Conservation (phyloP, 164 flowering plant genomes). For the Magnolia changhungtana region DNA sequence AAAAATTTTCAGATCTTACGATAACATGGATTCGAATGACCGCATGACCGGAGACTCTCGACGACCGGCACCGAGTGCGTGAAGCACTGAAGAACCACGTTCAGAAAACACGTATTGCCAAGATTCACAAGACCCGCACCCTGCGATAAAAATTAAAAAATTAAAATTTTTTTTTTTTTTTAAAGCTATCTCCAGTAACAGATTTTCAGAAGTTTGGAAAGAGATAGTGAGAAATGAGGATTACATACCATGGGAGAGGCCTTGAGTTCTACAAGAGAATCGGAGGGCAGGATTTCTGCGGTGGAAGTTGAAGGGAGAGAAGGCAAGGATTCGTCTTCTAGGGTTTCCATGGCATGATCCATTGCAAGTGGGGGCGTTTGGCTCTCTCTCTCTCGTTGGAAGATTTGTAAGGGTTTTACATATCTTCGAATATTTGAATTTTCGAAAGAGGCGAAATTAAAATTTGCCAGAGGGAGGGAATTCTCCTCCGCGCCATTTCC, state of each 20-base stretch:
- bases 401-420: background rate
- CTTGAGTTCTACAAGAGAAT: background rate
- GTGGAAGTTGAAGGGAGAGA: background rate
- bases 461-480: background rate
- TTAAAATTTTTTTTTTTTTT: background rate
- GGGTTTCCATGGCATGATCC: background rate
- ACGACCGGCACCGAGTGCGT: constrained; percentile 75
- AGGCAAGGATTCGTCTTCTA: background rate
- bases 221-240: background rate
- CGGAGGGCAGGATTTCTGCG: background rate
- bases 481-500: background rate
- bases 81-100: constrained; percentile 74
- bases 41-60: constrained; percentile 38
- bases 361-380: background rate
- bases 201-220: no score
- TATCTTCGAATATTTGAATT: background rate
- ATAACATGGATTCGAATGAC: constrained; percentile 36
- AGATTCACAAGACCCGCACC: constrained; percentile 79
- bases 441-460: background rate
- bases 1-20: constrained; percentile 24
- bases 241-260: constrained; percentile 2
- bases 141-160: constrained; percentile 21
- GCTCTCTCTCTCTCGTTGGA: background rate
- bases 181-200: background rate
- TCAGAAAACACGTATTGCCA: constrained; percentile 85